phyloP scores from a whole-genome alignment of 768 basidiomycete genomes.

The Phylloporus sp. region DNA sequence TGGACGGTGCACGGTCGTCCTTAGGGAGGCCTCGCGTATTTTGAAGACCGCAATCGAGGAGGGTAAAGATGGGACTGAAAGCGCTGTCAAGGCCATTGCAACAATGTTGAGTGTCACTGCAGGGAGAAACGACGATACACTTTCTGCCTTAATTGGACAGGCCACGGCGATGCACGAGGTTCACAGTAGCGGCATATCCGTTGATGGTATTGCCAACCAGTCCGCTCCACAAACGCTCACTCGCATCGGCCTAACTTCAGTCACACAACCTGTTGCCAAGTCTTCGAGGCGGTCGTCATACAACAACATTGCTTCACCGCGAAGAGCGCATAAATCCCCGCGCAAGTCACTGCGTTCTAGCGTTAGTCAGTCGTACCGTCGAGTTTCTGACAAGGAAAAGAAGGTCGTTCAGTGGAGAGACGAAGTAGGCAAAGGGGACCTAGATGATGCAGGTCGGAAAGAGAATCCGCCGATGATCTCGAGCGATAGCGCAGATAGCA shows the following conservation, averaged over 20 bases:
- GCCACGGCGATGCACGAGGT: constrained; percentile 57
- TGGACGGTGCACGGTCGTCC: constrained; percentile 68
- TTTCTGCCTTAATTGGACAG: constrained; percentile 62
- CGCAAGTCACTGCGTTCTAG: constrained; percentile 71
- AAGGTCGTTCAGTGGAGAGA: constrained; percentile 88
- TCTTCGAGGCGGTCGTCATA: constrained; percentile 43
- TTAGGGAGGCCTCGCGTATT: constrained; percentile 52
- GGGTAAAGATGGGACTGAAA: constrained; percentile 34
- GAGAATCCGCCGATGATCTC: constrained; percentile 18
- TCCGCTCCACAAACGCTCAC: constrained; percentile 37
- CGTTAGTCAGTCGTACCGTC: constrained; percentile 54
- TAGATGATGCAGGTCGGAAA: constrained; percentile 56
- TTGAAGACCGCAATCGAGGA: constrained; percentile 38
- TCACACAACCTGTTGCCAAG: constrained; percentile 39
- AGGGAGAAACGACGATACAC: constrained; percentile 64
- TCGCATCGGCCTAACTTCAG: constrained; percentile 45
- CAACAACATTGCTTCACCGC: constrained; percentile 39
- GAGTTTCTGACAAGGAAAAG: constrained; percentile 59
- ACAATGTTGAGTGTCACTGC: constrained; percentile 49
- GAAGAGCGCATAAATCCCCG: constrained; percentile 53
- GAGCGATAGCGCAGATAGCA: constrained; percentile 33
- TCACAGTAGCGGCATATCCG: constrained; percentile 30
- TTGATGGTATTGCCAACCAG: constrained; percentile 52
- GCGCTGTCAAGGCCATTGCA: constrained; percentile 45
- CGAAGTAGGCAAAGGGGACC: constrained; percentile 75